Evolutionary conservation across 345 rosid genomes (phyloP), one percentile per base, ranked within the genome.

Genomic region (Pugionium cornutum): DNA sequence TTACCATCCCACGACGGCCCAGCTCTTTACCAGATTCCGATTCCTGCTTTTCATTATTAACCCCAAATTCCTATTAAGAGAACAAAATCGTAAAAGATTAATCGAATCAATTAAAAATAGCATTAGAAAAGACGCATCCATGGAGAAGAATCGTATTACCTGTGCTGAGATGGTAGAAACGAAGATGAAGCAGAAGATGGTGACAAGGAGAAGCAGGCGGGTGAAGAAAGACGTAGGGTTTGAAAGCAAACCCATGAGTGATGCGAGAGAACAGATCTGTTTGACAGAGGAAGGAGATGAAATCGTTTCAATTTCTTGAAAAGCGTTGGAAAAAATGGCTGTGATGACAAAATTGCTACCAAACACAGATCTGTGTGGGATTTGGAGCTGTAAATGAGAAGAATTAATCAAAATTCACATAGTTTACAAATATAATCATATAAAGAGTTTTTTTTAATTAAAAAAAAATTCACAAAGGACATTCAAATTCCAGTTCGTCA

Each of bases 1-100:
- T 70, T 60, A 90, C 99, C 88, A 89, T 83, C 72, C 96, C 91
- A 43, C 95, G 96, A 64, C 99, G 99, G 57, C 99, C 97, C 5
- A 95, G 87, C 80, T 84, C 88, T 67, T 76, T 81, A 52, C 52
- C 71, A 33, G 81, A 78, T 61, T 48, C 72, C 1, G 80, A 75
- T 53, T 79, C 90, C 40, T 83, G 84, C 70, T 58, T 79, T 66
- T 62, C 94, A 63, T 70, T 77, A 41, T 79, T 84, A 60, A 66
- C 41, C 39, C 30, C 65, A 9, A 81, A 57, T 2, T 82, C 95
- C 96, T 89, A 66, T 11, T 7, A 60, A 35, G 4, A 29, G 26
- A 70, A 9, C 49, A 56, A 48, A 39, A 37, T 5, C 29, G 8
- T 61, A 36, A 33, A 32, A 8, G 18, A 29, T 8, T 39, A 39